Percentiles rank a stretch among this genome's conserved stretches.
Conservation (phyloP, 1,284 basidiomycete species). For the Omphalotus olearius region DNA sequence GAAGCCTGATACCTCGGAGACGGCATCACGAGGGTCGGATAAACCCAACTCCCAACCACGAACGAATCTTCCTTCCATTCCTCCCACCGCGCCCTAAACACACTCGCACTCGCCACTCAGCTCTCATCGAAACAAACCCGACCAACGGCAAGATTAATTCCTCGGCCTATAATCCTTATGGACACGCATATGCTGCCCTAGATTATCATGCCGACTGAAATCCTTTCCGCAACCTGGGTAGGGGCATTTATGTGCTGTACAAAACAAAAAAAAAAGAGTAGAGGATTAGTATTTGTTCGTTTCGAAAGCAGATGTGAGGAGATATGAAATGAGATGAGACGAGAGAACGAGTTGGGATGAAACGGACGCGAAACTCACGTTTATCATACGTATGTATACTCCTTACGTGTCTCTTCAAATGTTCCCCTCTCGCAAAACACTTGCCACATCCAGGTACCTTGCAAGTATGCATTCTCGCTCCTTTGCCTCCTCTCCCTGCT, state of each 20-base stretch:
- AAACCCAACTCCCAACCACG: too few species aligned
- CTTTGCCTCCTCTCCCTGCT: conserved; percentile 6
- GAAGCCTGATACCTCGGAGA: too few species aligned
- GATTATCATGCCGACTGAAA: conserved; percentile 84
- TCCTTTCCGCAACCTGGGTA: conserved; percentile 76
- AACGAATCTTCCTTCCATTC: too few species aligned
- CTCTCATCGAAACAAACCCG: too few species aligned
- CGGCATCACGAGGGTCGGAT: too few species aligned
- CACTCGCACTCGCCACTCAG: too few species aligned
- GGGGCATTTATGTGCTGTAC: conserved; percentile 69
- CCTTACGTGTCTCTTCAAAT: conserved; percentile 74
- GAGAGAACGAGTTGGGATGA: background rate
- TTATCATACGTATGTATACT: conserved; percentile 82
- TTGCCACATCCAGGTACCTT: conserved; percentile 59
- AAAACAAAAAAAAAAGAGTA: background rate
- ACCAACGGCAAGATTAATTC: too few species aligned
- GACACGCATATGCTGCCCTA: conserved; percentile 73
- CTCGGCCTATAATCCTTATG: conserved; percentile 32
- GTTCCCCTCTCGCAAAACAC: conserved; percentile 74
- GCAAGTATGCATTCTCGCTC: conserved; percentile 7
- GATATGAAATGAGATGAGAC: conserved; percentile 11
- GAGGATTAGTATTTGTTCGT: too few species aligned
- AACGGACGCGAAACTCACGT: conserved; percentile 43
- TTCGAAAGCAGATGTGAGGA: too few species aligned
- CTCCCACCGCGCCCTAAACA: too few species aligned